Evolutionary conservation across 805 yeast species (phyloP), one percentile per base, ranked within the genome.

Genomic region (Candida anglica): DNA sequence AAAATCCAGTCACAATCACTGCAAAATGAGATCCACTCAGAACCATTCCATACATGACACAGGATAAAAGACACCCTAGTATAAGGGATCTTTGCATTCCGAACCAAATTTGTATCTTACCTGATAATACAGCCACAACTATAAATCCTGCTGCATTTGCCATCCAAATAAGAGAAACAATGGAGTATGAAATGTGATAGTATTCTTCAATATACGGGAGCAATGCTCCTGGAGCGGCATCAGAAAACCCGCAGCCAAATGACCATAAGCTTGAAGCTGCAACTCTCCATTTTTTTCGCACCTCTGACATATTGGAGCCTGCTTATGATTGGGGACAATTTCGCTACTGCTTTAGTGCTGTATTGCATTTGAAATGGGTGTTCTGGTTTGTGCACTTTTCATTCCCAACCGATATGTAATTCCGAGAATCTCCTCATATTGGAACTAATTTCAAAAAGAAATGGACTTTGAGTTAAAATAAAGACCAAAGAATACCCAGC

Each of bases 181-280:
- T 44, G 3, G 79, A 63, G 45, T 77, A 77, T 15, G 57, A 56
- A 35, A 77, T 61, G 24, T 47, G 34, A 46, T 75, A 77, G 47
- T 68, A 62, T 4, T 36, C 47, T 43, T 77, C 81, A 25, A 77
- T 71, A 27, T 58, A 55, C 4, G 79, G 81, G 32, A 77, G 52
- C 13, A 77, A 52, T 0, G 81, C 79, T 38, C 83, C 84, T 1
- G 79, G 73, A 11, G 77, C 74, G 38, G 77, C 78, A 47, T 77
- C 84, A 19, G 67, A 48, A 42, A 73, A 51, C 1, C 81, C 81
- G 8, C 51, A 42, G 2, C 61, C 41, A 26, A 69, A 51, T 7
- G 56, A 50, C 73, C 75, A 74, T 3, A 50, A 4, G 19, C 70
- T 53, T 8, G 61, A 48, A 7, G 74, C 56, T 6, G 61, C 34